phyloP scores from a whole-genome alignment of 2,329 filamentous ascomycete genomes.

The Colletotrichum theobromicola region DNA sequence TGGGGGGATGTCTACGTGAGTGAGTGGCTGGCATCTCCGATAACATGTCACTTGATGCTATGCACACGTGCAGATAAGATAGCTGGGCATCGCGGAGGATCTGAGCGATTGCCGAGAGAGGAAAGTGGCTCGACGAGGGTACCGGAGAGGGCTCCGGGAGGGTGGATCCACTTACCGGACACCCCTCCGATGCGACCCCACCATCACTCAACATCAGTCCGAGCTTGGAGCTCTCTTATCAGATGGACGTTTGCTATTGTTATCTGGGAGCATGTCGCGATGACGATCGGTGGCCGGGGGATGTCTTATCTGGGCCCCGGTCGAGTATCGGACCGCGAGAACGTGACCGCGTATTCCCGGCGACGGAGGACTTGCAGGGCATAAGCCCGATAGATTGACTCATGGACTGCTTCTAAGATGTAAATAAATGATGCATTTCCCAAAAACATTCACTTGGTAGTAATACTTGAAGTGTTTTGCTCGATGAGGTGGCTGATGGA shows the following conservation, averaged over 20 bases:
- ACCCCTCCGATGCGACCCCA: constrained; percentile 15
- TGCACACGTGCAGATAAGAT: constrained; percentile 4
- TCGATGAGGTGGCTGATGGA: neutral
- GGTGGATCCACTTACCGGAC: constrained; percentile 15
- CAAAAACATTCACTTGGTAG: neutral
- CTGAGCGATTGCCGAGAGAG: neutral
- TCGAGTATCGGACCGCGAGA: neutral
- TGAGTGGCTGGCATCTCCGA: neutral
- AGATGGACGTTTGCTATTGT: neutral
- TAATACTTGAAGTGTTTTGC: neutral
- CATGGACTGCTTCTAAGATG: fast-evolving
- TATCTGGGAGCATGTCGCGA: neutral
- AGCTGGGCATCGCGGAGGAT: neutral
- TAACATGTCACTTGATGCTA: neutral
- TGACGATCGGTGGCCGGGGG: neutral
- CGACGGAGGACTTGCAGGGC: neutral
- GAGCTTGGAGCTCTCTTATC: neutral
- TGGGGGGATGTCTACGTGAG: neutral
- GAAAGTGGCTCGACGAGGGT: neutral
- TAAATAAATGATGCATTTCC: fast-evolving
- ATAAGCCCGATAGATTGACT: neutral
- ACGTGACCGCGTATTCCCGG: neutral
- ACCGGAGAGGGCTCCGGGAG: constrained; percentile 14
- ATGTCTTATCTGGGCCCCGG: neutral
- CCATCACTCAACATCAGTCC: neutral